These are phyloP conservation scores for Canna indica DNA, from an alignment of 176 grass and related monocot genomes.

Conservation along the genomic window DNA sequence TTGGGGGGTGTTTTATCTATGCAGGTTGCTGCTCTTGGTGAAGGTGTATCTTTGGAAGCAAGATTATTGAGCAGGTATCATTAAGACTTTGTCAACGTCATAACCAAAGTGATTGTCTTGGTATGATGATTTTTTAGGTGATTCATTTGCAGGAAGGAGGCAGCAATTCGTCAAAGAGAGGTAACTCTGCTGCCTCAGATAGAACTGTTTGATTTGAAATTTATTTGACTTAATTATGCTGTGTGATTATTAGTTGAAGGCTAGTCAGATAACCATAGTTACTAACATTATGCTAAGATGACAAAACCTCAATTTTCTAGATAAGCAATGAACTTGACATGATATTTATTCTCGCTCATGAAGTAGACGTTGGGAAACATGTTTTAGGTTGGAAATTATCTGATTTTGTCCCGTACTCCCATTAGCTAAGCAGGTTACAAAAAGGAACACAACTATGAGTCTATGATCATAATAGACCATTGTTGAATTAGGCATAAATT, in stretches of 20 bases:
- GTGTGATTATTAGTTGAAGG: background rate
- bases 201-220: background rate
- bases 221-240: background rate
- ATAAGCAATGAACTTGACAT: background rate
- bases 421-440: too few relatives aligned
- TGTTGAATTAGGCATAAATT: too few relatives aligned
- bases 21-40: slow-evolving; percentile 96
- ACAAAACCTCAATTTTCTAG: background rate
- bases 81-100: slow-evolving; percentile 17
- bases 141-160: slow-evolving; percentile 82
- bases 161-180: slow-evolving; percentile 93
- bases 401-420: too few relatives aligned
- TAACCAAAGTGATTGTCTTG: slow-evolving; percentile 21
- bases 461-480: too few relatives aligned
- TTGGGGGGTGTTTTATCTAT: slow-evolving; percentile 4
- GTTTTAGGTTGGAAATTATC: background rate
- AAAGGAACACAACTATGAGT: background rate
- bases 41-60: slow-evolving; percentile 89
- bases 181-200: slow-evolving; percentile 33
- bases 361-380: background rate
- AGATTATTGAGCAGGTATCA: slow-evolving; percentile 89
- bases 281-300: background rate
- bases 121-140: slow-evolving; percentile 27
- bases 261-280: background rate
- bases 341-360: background rate